A percentile compares a stretch with the other conserved stretches of the same genome.
phyloP scores from a whole-genome alignment of 2,329 filamentous ascomycete species.

The Thelonectria olida region DNA sequence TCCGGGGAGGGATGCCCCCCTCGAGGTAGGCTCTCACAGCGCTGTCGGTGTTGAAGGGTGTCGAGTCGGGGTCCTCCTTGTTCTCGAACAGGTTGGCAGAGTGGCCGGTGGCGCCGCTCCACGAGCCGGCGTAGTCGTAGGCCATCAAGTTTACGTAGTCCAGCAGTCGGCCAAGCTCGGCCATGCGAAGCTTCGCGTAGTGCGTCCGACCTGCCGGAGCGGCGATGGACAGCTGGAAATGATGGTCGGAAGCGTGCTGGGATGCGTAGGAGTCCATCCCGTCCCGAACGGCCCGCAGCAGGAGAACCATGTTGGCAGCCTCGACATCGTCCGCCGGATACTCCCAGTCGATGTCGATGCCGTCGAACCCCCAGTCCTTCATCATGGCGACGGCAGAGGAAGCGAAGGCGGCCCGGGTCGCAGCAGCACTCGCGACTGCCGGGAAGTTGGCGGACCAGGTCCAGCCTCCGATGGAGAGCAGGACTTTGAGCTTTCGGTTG shows the following conservation, averaged over 20 bases:
- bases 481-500: slow-evolving; percentile 78
- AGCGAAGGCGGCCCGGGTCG: slow-evolving; percentile 72
- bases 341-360: no score
- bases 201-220: slow-evolving; percentile 57
- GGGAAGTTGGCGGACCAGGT: slow-evolving; percentile 81
- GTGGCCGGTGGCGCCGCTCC: slow-evolving; percentile 67
- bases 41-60: slow-evolving; percentile 72
- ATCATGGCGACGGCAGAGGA: slow-evolving; percentile 73
- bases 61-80: slow-evolving; percentile 60
- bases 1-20: slow-evolving; percentile 67
- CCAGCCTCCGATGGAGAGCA: slow-evolving; percentile 85
- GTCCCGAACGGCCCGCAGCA: slow-evolving; percentile 51
- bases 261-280: slow-evolving; percentile 58
- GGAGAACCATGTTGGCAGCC: no score
- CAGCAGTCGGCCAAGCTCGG: slow-evolving; percentile 55
- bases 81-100: no score
- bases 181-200: slow-evolving; percentile 58
- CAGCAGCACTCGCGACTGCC: slow-evolving; percentile 67
- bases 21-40: slow-evolving; percentile 72
- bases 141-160: slow-evolving; percentile 74
- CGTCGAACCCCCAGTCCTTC: slow-evolving; percentile 71
- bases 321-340: no score
- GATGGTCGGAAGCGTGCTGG: slow-evolving; percentile 49
- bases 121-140: slow-evolving; percentile 78
- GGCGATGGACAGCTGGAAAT: slow-evolving; percentile 62